Evolutionary conservation across 2,329 filamentous ascomycete genomes (phyloP).

Genomic region (Fusarium pilosicola): DNA sequence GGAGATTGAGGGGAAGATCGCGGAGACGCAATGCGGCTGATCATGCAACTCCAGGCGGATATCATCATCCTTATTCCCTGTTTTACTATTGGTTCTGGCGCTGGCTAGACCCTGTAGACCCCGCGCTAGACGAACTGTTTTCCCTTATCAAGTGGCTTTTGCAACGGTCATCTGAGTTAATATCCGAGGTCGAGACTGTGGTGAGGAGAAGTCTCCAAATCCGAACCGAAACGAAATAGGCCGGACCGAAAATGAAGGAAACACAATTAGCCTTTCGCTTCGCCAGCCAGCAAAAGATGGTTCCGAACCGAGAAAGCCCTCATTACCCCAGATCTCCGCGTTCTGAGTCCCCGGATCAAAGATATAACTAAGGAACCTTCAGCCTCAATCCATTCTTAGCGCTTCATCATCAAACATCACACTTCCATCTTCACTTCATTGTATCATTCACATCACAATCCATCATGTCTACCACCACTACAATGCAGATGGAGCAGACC

Average conservation of each 20-base stretch:
- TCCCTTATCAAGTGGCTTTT: neutral
- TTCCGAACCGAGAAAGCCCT: constrained; percentile 7
- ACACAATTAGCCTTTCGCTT: neutral
- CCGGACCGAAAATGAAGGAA: constrained; percentile 5
- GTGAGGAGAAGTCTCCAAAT: neutral
- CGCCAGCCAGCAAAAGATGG: neutral
- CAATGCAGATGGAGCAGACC: constrained; percentile 29
- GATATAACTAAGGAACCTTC: constrained; percentile 30
- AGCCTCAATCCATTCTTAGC: constrained; percentile 27
- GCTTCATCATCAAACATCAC: constrained; percentile 22
- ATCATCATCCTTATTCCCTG: neutral
- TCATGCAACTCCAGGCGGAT: neutral
- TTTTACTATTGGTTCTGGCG: neutral
- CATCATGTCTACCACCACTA: constrained; percentile 25
- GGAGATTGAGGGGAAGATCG: constrained; percentile 24
- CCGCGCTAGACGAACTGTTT: neutral
- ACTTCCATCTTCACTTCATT: neutral
- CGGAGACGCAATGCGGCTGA: constrained; percentile 12
- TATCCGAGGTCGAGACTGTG: neutral
- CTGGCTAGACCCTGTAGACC: neutral
- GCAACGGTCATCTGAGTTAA: neutral
- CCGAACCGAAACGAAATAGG: constrained; percentile 12
- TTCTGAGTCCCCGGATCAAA: constrained; percentile 1
- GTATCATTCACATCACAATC: neutral
- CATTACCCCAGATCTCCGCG: neutral